Percentiles rank a stretch among this genome's conserved stretches.
Conservation (phyloP, 2,329 filamentous ascomycete genomes). For the Gliomastix tumulicola region DNA sequence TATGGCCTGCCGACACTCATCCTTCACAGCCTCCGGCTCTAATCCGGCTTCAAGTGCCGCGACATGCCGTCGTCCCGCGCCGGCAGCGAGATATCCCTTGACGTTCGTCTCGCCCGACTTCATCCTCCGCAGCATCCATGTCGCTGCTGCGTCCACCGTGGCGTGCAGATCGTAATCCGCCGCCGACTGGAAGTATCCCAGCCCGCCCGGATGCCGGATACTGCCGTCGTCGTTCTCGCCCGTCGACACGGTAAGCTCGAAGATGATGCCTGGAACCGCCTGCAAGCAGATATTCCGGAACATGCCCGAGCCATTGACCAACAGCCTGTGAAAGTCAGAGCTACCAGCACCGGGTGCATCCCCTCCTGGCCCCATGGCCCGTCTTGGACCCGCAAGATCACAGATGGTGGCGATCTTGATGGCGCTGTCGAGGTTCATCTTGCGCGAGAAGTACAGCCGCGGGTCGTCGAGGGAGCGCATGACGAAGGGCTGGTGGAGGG, state of each 20-base stretch:
- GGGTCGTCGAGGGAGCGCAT: conserved; percentile 34
- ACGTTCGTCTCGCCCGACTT: conserved; percentile 34
- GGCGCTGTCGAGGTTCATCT: conserved; percentile 37
- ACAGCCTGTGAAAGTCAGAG: conserved; percentile 27
- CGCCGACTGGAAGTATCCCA: conserved; percentile 18
- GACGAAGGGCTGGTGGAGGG: conserved; percentile 46
- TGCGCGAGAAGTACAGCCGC: conserved; percentile 45
- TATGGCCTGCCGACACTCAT: conserved; percentile 17
- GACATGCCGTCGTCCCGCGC: conserved; percentile 20
- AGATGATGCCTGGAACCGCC: conserved; percentile 30
- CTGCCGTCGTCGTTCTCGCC: conserved; percentile 30
- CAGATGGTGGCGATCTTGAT: conserved; percentile 25
- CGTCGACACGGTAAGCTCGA: conserved; percentile 26
- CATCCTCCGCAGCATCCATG: conserved; percentile 25
- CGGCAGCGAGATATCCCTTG: conserved; percentile 29
- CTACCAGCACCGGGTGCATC: conserved; percentile 9
- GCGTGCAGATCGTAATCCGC: conserved; percentile 20
- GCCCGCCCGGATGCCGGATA: too few species aligned
- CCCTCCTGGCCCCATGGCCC: conserved; percentile 7
- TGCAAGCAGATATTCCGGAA: conserved; percentile 33
- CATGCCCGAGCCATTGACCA: conserved; percentile 30
- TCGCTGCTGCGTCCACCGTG: conserved; percentile 16
- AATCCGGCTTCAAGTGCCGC: conserved; percentile 22
- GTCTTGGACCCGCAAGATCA: conserved; percentile 13
- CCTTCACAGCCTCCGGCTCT: conserved; percentile 19